Evolutionary conservation across 2,329 filamentous ascomycete species (phyloP), one percentile per base, ranked within the genome.

Genomic region (Alternaria brassicae): DNA sequence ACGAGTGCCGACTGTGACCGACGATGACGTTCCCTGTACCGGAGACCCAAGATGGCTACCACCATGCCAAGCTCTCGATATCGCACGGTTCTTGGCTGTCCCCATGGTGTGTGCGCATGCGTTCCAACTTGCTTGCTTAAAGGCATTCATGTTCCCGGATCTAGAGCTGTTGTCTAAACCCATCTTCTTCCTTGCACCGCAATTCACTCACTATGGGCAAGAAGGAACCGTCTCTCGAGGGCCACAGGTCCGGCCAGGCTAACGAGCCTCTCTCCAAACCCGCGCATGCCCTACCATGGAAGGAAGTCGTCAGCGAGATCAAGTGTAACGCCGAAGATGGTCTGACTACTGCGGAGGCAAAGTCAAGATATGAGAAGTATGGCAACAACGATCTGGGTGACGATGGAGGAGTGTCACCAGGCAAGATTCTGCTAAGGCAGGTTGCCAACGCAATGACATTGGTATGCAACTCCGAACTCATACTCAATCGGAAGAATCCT

Each of bases 401-500:
- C 13, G 89, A 85, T 48, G 88, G 85, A 41, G 86, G 86, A 40
- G 88, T 93, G 49, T 85, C 73, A 84, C 89, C 91, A 82, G 90
- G 84, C 69, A 93, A 89, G 71, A 91, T 93, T 50, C 80, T 93
- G 49, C 80, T 90, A 57, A 88, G 89, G 70, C 90, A 93, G 74
- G 78, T 92, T 19, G 86, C 88, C 74, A 93, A 93, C 81, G 90
- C 90, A 57, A 92, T 93, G 90, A 90, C 90, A 67, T 76, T 91
- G 75, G 88, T 89, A 74, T 71, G 64, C 65, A 9, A 12, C 17
- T 15, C 21, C 17, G 17, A 44, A 6, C 17, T 34, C 8, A 3
- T 3, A 27, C 17, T 13, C 28, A 30, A 17, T 27, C 6, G 13
- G 9, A 32, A n/a, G 15, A 48, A 37, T 21, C 19, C 54, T 54